Conservation (phyloP, 306 rosid species). For the Cucurbita argyrosperma region DNA sequence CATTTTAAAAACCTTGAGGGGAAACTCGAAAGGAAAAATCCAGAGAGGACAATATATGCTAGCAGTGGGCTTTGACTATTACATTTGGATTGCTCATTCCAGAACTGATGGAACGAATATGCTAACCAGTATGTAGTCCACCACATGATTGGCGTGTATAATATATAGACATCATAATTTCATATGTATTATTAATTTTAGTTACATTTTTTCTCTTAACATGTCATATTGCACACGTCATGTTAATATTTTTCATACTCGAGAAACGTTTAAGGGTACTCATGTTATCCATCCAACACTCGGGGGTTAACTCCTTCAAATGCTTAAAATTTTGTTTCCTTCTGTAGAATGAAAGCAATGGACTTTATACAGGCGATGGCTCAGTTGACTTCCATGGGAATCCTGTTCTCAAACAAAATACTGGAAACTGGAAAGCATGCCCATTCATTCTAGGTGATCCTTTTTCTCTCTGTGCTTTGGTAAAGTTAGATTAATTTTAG, state of each 20-base stretch:
- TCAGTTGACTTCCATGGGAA: conserved; percentile 34
- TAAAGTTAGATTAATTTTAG: background rate
- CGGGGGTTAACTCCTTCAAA: background rate
- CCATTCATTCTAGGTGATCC: conserved; percentile 40
- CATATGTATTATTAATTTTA: background rate
- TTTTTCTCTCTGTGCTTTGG: background rate
- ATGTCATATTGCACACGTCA: background rate
- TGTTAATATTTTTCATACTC: background rate
- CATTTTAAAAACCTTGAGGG: too few species aligned
- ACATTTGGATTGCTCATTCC: background rate
- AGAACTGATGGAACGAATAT: background rate
- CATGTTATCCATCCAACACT: background rate
- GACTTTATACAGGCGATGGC: conserved; percentile 35
- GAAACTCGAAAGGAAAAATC: too few species aligned
- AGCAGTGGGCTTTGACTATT: too few species aligned
- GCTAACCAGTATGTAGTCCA: background rate
- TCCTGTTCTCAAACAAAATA: conserved; percentile 30
- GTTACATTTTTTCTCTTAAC: background rate
- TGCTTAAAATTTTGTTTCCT: background rate
- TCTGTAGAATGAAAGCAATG: conserved; percentile 19
- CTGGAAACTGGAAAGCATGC: conserved; percentile 53
- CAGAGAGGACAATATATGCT: too few species aligned
- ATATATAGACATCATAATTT: background rate
- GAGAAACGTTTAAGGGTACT: background rate
- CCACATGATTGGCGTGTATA: background rate